Percentiles rank a stretch among this genome's conserved stretches.
phyloP scores from a whole-genome alignment of 2,329 filamentous ascomycete species.

The Penicillium rolfsii region DNA sequence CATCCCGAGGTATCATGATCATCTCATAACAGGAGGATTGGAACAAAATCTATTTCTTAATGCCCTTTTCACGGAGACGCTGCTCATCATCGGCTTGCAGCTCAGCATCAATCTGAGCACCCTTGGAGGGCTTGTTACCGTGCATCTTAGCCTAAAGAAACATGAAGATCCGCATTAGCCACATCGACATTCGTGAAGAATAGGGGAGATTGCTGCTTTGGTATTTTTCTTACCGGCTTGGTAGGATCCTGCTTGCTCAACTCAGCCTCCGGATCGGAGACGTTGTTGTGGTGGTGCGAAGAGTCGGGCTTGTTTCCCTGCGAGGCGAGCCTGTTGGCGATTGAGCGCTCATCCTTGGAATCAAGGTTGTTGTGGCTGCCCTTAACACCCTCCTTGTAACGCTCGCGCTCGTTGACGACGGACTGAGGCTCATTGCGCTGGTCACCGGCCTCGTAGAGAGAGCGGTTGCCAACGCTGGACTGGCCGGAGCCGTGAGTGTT shows the following conservation, averaged over 20 bases:
- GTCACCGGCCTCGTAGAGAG: constrained; percentile 75
- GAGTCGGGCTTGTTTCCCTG: constrained; percentile 37
- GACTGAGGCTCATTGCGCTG: constrained; percentile 67
- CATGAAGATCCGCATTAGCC: constrained; percentile 11
- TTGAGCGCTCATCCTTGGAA: constrained; percentile 59
- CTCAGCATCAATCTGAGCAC: constrained; percentile 52
- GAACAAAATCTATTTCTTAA: constrained; percentile 33
- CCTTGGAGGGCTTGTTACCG: constrained; percentile 52
- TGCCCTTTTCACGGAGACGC: constrained; percentile 49
- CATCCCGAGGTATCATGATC: neutral
- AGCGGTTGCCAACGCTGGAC: constrained; percentile 68
- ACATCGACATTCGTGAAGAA: no score
- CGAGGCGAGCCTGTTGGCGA: constrained; percentile 49
- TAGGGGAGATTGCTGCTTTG: no score
- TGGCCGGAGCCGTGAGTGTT: constrained; percentile 46
- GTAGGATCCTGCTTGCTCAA: constrained; percentile 49
- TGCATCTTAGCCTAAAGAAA: constrained; percentile 46
- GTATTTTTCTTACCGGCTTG: constrained; percentile 40
- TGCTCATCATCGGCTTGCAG: constrained; percentile 50
- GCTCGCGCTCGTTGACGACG: constrained; percentile 55
- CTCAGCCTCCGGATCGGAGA: constrained; percentile 41
- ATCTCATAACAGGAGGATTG: constrained; percentile 11
- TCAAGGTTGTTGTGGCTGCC: constrained; percentile 71
- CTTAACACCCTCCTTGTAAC: constrained; percentile 72
- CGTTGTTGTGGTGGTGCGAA: constrained; percentile 31